Evolutionary conservation across 352 stramenopile species (phyloP).

Genomic region (Phytopythium boreale): DNA sequence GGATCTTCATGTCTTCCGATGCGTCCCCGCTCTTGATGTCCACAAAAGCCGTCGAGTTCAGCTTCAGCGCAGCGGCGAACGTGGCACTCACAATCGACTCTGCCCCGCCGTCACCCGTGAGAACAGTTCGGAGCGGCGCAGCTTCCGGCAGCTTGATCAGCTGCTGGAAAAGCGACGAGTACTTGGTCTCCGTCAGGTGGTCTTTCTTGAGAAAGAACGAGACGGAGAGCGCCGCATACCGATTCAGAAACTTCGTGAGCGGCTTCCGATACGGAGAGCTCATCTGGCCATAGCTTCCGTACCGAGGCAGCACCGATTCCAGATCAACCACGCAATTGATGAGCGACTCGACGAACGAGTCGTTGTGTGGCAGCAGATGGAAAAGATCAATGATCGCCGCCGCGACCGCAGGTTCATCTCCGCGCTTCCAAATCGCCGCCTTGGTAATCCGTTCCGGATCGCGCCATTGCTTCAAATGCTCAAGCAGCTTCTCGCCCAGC

Average conservation of each 20-base stretch:
- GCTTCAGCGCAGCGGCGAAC: slow-evolving; percentile 80
- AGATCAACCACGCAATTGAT: slow-evolving; percentile 95
- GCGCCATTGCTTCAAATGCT: slow-evolving; percentile 94
- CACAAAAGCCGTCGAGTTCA: slow-evolving; percentile 32
- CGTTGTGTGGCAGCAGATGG: slow-evolving; percentile 92
- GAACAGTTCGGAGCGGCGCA: slow-evolving; percentile 77
- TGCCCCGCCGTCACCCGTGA: slow-evolving; percentile 86
- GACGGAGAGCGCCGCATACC: slow-evolving; percentile 81
- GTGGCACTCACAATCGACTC: slow-evolving; percentile 91
- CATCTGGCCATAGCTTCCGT: slow-evolving; percentile 87
- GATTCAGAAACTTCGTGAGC: slow-evolving; percentile 93
- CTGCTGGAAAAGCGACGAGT: slow-evolving; percentile 93
- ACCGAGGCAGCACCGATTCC: slow-evolving; percentile 89
- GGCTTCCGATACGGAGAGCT: slow-evolving; percentile 91
- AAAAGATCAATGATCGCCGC: slow-evolving; percentile 97
- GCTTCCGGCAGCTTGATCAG: slow-evolving; percentile 92
- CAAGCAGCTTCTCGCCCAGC: slow-evolving; percentile 96
- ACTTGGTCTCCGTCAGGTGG: slow-evolving; percentile 79
- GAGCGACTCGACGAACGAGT: slow-evolving; percentile 94
- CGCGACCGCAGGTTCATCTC: slow-evolving; percentile 94
- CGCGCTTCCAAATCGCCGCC: slow-evolving; percentile 90
- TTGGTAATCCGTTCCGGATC: slow-evolving; percentile 90
- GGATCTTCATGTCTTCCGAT: slow-evolving; percentile 75
- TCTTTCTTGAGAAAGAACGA: slow-evolving; percentile 89
- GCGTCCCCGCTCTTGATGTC: slow-evolving; percentile 33